These are phyloP conservation scores for Pleurotus eryngii DNA, from an alignment of 768 basidiomycete genomes.

Conservation along the genomic window DNA sequence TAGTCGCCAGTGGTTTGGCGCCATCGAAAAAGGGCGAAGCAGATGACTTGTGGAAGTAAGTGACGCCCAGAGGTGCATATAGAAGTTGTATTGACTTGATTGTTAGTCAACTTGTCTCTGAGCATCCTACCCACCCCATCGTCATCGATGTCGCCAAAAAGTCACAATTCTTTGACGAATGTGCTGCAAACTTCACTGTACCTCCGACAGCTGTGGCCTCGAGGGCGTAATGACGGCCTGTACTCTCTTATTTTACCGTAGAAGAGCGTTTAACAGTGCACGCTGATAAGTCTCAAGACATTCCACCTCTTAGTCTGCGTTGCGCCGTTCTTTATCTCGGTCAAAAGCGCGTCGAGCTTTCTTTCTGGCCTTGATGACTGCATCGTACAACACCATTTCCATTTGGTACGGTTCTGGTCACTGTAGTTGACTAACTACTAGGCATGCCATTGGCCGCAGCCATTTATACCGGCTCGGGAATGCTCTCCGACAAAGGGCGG, in stretches of 20 bases:
- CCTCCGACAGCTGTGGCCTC: slow-evolving; percentile 45
- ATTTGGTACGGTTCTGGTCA: too few relatives aligned
- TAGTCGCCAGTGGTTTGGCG: slow-evolving; percentile 61
- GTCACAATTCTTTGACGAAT: slow-evolving; percentile 60
- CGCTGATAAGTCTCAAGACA: too few relatives aligned
- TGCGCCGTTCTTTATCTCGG: too few relatives aligned
- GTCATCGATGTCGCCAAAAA: slow-evolving; percentile 61
- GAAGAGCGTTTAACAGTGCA: too few relatives aligned
- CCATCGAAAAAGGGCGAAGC: slow-evolving; percentile 56
- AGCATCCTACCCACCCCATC: slow-evolving; percentile 67
- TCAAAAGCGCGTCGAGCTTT: too few relatives aligned
- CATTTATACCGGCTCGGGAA: neutral
- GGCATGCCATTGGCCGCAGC: too few relatives aligned
- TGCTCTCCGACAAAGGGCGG: neutral
- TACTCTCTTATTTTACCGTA: too few relatives aligned
- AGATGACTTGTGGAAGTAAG: slow-evolving; percentile 70
- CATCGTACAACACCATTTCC: too few relatives aligned
- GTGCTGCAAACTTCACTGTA: slow-evolving; percentile 54
- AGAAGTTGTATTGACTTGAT: slow-evolving; percentile 7
- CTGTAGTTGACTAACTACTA: too few relatives aligned
- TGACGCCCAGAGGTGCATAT: slow-evolving; percentile 9
- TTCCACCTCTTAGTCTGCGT: too few relatives aligned
- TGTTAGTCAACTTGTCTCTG: slow-evolving; percentile 36
- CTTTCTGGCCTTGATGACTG: too few relatives aligned
- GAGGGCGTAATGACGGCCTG: neutral